Evolutionary conservation across 768 basidiomycete species (phyloP).

Genomic region (Lanmaoa rubissima): DNA sequence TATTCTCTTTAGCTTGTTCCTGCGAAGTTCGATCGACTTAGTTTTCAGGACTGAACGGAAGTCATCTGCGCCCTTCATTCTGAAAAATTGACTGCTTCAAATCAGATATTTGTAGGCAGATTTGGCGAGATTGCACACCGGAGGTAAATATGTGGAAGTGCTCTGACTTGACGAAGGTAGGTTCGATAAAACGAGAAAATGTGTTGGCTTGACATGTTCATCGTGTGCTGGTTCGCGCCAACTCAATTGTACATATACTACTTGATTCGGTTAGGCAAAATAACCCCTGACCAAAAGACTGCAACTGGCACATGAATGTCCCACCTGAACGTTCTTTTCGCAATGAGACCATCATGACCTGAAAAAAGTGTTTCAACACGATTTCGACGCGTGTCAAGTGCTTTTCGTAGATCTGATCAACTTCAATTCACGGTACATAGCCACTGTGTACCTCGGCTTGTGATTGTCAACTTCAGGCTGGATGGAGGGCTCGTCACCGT

Average conservation of each 20-base stretch:
- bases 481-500: constrained; percentile 16
- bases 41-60: constrained; percentile 46
- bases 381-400: too few relatives aligned
- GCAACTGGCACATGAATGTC: too few relatives aligned
- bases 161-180: constrained; percentile 40
- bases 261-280: not conserved
- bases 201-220: constrained; percentile 4
- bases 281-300: not conserved
- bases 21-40: constrained; percentile 29
- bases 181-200: constrained; percentile 38
- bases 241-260: too few relatives aligned
- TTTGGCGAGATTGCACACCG: constrained; percentile 33
- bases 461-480: not conserved
- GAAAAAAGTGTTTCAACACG: too few relatives aligned
- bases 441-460: constrained; percentile 7
- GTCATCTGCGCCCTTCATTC: constrained; percentile 57
- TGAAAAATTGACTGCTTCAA: constrained; percentile 57
- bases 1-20: constrained; percentile 47
- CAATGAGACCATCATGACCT: too few relatives aligned
- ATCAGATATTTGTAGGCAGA: not conserved
- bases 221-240: not conserved
- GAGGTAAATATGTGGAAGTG: constrained; percentile 47
- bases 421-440: constrained; percentile 5
- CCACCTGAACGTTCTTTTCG: too few relatives aligned
- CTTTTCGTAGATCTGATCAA: too few relatives aligned